These are phyloP conservation scores for Chlamydomonas sphaeroides DNA, from an alignment of 139 green algal species.

Conservation along the genomic window DNA sequence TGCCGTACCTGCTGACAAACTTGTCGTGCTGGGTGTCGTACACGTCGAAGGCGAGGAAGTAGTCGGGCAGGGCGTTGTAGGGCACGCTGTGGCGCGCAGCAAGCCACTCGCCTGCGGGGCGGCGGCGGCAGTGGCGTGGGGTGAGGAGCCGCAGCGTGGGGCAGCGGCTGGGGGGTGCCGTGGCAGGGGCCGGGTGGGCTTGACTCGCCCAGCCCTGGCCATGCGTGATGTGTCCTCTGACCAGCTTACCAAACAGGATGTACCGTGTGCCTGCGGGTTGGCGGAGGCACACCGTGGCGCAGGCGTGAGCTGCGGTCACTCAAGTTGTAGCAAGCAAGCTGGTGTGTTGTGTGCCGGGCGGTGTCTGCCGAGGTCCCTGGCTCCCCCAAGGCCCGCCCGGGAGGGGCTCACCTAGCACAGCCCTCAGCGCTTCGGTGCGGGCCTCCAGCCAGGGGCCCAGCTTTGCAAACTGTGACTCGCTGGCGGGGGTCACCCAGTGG, in stretches of 20 bases:
- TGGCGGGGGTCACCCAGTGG: slow-evolving; percentile 29
- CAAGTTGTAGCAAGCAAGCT: no score
- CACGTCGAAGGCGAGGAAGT: slow-evolving; percentile 40
- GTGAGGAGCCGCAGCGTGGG: no score
- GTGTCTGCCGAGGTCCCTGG: no score
- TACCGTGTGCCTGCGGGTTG: slow-evolving; percentile 24
- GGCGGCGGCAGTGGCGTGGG: no score
- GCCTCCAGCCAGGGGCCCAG: slow-evolving; percentile 13
- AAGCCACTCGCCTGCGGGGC: slow-evolving; percentile 55
- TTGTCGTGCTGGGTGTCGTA: slow-evolving; percentile 22
- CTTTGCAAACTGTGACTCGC: slow-evolving; percentile 47
- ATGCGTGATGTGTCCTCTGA: no score
- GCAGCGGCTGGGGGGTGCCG: no score
- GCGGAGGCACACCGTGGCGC: neutral
- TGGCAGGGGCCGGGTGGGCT: no score
- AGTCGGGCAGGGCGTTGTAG: slow-evolving; percentile 45
- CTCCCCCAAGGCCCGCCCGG: no score
- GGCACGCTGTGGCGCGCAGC: slow-evolving; percentile 39
- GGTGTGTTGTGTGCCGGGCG: no score
- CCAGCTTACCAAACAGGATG: slow-evolving; percentile 52
- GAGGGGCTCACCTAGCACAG: slow-evolving; percentile 30
- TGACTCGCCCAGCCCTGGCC: no score
- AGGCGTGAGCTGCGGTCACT: no score
- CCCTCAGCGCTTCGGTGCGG: neutral
- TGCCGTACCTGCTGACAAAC: slow-evolving; percentile 45